Evolutionary conservation across 352 stramenopile species (phyloP), one percentile per base, ranked within the genome.

Genomic region (Phytophthora aleatoria): DNA sequence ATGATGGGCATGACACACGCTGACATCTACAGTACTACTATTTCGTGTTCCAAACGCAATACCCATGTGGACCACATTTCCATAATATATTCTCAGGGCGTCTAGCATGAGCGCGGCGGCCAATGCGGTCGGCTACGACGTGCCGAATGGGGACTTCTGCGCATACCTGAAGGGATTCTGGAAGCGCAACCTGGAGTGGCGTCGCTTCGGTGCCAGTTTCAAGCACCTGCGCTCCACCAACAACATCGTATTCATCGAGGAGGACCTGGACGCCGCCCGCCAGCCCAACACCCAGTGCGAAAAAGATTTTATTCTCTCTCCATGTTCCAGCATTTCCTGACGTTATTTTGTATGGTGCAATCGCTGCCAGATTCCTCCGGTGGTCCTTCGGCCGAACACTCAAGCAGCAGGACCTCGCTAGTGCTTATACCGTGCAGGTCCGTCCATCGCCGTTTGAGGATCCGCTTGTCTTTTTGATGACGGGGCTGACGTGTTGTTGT

Each of bases 111-210:
- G 65, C 27, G 33, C 58, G 24, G 31, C 48, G 60, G 67, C 39
- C 15, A 78, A 74, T 53, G 58, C 77, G 35, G 50, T 67, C 65
- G 71, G 82, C 61, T 91, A 82, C 57, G 73, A 82, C 27, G 77
- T 94, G 50, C 76, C 81, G 12, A 69, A 79, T 48, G 83, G 74
- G 38, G 85, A 94, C 73, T 89, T 94, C 27, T 80, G 73, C 52
- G 50, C 73, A 42, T 94, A 88, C 53, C 70, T 94, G 8, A 85
- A 90, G 50, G 85, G 85, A 1, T 90, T 86, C 59, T 94, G 85
- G 85, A 94, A 94, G 71, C 79, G 85, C 54, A 94, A 91, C 47
- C 67, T 94, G 26, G 83, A 94, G 67, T 94, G 85, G 85, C 76
- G 76, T 7, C 80, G 89, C 67, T 94, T 94, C 57, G 85, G 85